A percentile compares a stretch with the other conserved stretches of the same genome.
These are phyloP conservation scores for Fusarium lyarnte DNA, from an alignment of 2,329 filamentous ascomycete genomes.

Conservation along the genomic window DNA sequence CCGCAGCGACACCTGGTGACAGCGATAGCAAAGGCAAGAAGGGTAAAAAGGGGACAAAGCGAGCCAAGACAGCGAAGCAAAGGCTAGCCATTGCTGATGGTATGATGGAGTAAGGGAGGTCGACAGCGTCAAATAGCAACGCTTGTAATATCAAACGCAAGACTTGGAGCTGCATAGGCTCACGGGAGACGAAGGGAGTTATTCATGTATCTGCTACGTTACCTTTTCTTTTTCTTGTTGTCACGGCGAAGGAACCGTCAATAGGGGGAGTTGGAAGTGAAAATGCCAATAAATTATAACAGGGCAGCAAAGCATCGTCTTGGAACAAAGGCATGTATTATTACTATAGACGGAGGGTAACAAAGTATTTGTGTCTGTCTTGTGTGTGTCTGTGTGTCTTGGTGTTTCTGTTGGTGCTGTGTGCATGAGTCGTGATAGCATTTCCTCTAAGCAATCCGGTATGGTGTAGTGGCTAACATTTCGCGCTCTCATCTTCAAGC, in stretches of 20 bases:
- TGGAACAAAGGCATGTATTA: slow-evolving; percentile 38
- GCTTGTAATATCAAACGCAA: slow-evolving; percentile 39
- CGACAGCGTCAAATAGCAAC: slow-evolving; percentile 1
- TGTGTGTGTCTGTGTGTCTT: neutral
- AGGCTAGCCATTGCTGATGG: slow-evolving; percentile 75
- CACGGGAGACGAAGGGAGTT: slow-evolving; percentile 34
- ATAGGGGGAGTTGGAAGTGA: slow-evolving; percentile 36
- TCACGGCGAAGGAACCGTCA: slow-evolving; percentile 15
- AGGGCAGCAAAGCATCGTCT: slow-evolving; percentile 6
- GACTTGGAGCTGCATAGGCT: slow-evolving; percentile 19
- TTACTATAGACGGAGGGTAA: slow-evolving; percentile 42
- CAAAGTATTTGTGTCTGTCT: slow-evolving; percentile 1
- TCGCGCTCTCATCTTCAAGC: slow-evolving; percentile 42
- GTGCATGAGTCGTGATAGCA: slow-evolving; percentile 21
- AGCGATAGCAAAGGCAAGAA: slow-evolving; percentile 62
- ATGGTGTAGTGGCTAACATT: slow-evolving; percentile 50
- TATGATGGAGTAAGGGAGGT: slow-evolving; percentile 46
- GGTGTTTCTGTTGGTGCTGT: neutral
- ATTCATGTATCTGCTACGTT: slow-evolving; percentile 20
- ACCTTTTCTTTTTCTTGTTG: slow-evolving; percentile 9
- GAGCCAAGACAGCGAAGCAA: slow-evolving; percentile 75
- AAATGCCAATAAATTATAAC: slow-evolving; percentile 34
- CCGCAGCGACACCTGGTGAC: slow-evolving; percentile 82
- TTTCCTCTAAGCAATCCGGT: slow-evolving; percentile 29
- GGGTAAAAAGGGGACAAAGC: slow-evolving; percentile 64